phyloP scores from a whole-genome alignment of 192 early-diverging fungal species.

The Mortierella claussenii region DNA sequence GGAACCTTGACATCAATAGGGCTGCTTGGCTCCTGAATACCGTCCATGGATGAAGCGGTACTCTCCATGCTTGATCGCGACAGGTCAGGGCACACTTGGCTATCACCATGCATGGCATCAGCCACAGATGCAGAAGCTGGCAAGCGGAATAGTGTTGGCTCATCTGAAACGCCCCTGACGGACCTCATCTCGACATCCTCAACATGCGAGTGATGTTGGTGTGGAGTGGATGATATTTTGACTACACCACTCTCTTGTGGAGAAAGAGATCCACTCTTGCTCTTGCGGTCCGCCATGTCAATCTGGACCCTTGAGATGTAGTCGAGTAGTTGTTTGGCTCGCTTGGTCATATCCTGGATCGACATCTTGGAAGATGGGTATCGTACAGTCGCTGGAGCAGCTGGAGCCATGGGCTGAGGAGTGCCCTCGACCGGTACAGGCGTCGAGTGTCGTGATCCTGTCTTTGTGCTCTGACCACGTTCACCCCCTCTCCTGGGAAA shows the following conservation, averaged over 20 bases:
- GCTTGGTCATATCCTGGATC: constrained; percentile 72
- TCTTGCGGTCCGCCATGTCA: constrained; percentile 55
- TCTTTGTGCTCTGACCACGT: constrained; percentile 5
- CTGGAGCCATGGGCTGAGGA: constrained; percentile 38
- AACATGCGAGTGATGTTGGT: constrained; percentile 2
- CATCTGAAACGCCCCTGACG: not conserved
- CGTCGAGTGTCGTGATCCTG: constrained; percentile 33
- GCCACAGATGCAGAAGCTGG: constrained; percentile 4
- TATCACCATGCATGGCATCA: constrained; percentile 23
- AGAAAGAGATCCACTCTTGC: constrained; percentile 5
- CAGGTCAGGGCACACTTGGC: constrained; percentile 38
- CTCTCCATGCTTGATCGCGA: constrained; percentile 42
- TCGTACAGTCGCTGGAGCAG: constrained; percentile 63
- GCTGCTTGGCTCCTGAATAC: constrained; percentile 22
- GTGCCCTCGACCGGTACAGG: constrained; percentile 26
- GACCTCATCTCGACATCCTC: constrained; percentile 3
- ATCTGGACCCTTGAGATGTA: constrained; percentile 66
- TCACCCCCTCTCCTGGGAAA: constrained; percentile 11
- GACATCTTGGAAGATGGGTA: constrained; percentile 65
- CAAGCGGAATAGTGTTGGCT: constrained; percentile 3
- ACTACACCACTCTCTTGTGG: not conserved
- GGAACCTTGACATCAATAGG: constrained; percentile 13
- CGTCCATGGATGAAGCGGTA: constrained; percentile 16
- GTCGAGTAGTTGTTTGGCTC: constrained; percentile 73
- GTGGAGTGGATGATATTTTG: not conserved